A percentile compares a stretch with the other conserved stretches of the same genome.
Evolutionary conservation across 441 rosid species (phyloP).

Genomic region (Brassica hybrid): DNA sequence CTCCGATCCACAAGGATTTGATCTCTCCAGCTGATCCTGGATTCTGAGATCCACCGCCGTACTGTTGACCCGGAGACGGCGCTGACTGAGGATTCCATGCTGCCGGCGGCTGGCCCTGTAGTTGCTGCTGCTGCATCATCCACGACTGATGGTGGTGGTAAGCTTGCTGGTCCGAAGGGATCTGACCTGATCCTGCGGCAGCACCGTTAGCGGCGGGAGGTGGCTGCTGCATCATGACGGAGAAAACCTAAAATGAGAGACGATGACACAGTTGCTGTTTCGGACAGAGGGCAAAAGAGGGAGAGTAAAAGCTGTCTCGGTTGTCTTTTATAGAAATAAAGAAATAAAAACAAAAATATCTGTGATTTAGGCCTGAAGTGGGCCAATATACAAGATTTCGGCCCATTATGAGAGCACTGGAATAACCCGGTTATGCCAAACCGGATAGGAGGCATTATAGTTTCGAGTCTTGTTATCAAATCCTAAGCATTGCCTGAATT

Average conservation of each 20-base stretch:
- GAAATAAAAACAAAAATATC: neutral
- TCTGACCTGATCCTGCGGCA: constrained; percentile 43
- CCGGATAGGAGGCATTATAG: neutral
- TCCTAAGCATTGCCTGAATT: no score
- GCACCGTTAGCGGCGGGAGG: constrained; percentile 58
- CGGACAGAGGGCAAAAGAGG: constrained; percentile 20
- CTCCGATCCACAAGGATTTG: constrained; percentile 91
- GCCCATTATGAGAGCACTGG: constrained; percentile 9
- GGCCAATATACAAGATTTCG: neutral
- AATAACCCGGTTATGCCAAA: no score
- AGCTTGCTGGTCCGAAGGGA: constrained; percentile 47
- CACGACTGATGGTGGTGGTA: constrained; percentile 53
- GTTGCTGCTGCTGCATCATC: constrained; percentile 52
- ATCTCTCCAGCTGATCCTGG: constrained; percentile 58
- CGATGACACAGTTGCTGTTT: constrained; percentile 15
- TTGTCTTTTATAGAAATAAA: neutral
- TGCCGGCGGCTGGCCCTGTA: constrained; percentile 66
- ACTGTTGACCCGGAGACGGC: constrained; percentile 59
- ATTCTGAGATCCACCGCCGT: constrained; percentile 41
- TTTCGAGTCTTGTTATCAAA: no score
- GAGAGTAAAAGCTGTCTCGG: neutral
- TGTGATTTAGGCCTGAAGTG: neutral
- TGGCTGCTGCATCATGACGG: constrained; percentile 86
- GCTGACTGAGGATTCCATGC: constrained; percentile 76
- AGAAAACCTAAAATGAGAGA: constrained; percentile 22